phyloP scores from a whole-genome alignment of 352 stramenopile genomes.

The Globisporangium emineosum region DNA sequence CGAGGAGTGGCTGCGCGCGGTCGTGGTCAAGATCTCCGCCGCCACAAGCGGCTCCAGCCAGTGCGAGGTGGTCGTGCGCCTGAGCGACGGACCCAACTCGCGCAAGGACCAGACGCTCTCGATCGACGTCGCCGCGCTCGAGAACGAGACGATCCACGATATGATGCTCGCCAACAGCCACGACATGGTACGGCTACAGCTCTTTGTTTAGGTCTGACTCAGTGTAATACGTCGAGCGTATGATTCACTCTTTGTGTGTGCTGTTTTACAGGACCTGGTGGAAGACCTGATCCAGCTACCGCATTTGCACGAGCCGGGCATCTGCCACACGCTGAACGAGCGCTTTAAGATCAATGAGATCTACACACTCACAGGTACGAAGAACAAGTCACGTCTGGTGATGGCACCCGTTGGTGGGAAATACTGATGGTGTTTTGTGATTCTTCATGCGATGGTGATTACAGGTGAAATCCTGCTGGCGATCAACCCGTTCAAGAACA shows the following conservation, averaged over 20 bases:
- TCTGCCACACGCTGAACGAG: constrained; percentile 91
- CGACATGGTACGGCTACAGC: constrained; percentile 57
- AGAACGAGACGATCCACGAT: constrained; percentile 54
- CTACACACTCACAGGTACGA: constrained; percentile 83
- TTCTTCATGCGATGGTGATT: neutral
- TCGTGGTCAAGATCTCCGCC: constrained; percentile 41
- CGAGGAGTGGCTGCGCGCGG: constrained; percentile 69
- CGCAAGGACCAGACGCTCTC: constrained; percentile 43
- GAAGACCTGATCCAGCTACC: constrained; percentile 93
- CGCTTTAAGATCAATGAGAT: constrained; percentile 93
- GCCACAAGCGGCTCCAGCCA: constrained; percentile 10
- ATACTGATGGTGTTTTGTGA: constrained; percentile 2
- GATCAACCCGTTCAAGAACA: constrained; percentile 89
- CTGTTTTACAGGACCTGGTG: constrained; percentile 57
- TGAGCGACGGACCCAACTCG: constrained; percentile 47
- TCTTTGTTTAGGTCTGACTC: too few relatives aligned
- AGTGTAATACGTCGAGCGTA: too few relatives aligned
- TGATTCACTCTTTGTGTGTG: too few relatives aligned
- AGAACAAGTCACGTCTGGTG: neutral
- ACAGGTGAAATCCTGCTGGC: constrained; percentile 74
- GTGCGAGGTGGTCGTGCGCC: constrained; percentile 45
- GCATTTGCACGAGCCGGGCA: constrained; percentile 93
- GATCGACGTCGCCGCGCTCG: constrained; percentile 60
- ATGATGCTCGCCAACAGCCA: constrained; percentile 78
- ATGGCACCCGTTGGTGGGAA: neutral